Conservation (phyloP, 2,329 filamentous ascomycete species). For the Colletotrichum acutatum region DNA sequence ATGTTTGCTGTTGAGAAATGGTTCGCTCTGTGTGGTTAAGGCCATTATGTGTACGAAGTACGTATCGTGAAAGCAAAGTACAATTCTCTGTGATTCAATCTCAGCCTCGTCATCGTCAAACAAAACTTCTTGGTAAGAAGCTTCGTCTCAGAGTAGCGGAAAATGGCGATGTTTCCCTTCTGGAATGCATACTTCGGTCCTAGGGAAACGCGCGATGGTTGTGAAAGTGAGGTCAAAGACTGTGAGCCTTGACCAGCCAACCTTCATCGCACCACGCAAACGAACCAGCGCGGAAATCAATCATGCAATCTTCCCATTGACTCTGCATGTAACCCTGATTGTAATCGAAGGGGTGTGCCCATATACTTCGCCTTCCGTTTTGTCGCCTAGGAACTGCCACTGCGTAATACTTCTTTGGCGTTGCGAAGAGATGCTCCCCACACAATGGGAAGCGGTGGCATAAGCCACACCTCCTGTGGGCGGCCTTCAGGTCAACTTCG, state of each 20-base stretch:
- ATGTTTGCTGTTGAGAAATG: slow-evolving; percentile 8
- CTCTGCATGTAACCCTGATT: neutral
- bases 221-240: neutral
- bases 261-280: neutral
- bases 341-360: neutral
- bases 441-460: neutral
- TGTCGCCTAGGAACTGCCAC: neutral
- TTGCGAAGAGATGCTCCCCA: slow-evolving; percentile 9
- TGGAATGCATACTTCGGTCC: slow-evolving; percentile 11
- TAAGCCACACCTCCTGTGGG: slow-evolving; percentile 19
- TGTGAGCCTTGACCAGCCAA: neutral
- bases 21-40: neutral
- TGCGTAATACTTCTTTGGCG: neutral
- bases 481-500: neutral
- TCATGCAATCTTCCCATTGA: slow-evolving; percentile 2
- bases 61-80: neutral
- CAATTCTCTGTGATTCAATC: slow-evolving; percentile 2
- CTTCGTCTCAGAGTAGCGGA: neutral
- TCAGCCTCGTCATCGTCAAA: neutral
- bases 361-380: neutral
- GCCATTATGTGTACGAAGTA: neutral
- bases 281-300: neutral
- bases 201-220: slow-evolving; percentile 5
- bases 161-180: slow-evolving; percentile 11
- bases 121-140: neutral